Evolutionary conservation across 192 early-diverging fungal genomes (phyloP).

Genomic region (Coemansia sp.): DNA sequence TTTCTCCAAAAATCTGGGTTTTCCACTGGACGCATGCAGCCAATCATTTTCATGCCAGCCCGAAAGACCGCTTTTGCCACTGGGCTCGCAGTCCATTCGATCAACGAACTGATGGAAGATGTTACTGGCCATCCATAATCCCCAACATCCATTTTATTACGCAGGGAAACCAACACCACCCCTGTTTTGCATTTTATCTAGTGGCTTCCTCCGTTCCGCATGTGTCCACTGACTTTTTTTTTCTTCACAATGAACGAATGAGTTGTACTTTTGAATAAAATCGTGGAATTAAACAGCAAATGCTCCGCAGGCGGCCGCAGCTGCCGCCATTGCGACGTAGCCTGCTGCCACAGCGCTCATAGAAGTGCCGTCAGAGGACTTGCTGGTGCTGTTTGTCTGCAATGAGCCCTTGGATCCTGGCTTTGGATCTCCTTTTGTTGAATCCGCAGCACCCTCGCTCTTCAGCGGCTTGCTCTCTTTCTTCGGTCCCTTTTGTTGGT

Average conservation of each 20-base stretch:
- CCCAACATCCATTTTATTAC: background rate
- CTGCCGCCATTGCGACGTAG: conserved; percentile 20
- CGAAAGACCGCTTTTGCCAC: background rate
- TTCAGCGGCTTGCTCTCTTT: conserved; percentile 21
- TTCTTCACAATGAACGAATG: background rate
- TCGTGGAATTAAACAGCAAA: background rate
- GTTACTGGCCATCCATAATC: background rate
- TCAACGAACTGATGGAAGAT: background rate
- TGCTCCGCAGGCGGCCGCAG: conserved; percentile 9
- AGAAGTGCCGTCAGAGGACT: conserved; percentile 4
- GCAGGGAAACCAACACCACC: background rate
- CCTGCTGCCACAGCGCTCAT: conserved; percentile 7
- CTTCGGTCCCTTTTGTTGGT: conserved; percentile 6
- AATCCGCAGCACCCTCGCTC: background rate
- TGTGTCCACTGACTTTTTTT: background rate
- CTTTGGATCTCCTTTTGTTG: conserved; percentile 5
- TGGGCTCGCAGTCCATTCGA: background rate
- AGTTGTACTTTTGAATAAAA: background rate
- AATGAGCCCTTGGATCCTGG: conserved; percentile 15
- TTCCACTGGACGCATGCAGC: background rate
- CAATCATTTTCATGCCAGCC: background rate
- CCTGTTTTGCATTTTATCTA: background rate
- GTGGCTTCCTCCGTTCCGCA: background rate
- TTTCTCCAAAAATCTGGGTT: too few relatives aligned
- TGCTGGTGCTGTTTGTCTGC: background rate